Percentiles rank a stretch among this genome's conserved stretches.
phyloP scores from a whole-genome alignment of 1,284 basidiomycete genomes.

The Austroboletus novae-zelandiae region DNA sequence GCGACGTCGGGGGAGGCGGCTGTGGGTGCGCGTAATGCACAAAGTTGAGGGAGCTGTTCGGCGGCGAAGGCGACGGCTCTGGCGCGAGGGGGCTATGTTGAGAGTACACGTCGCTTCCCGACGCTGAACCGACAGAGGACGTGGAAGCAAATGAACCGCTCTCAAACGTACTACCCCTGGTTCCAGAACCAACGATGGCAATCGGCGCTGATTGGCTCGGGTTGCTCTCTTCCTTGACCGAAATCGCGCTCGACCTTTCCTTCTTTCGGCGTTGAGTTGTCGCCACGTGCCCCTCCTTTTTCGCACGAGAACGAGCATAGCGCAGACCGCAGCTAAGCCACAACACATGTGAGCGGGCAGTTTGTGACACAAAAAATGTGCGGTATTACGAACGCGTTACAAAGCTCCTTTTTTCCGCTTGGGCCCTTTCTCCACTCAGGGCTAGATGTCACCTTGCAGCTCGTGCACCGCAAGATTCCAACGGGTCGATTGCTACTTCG shows the following conservation, averaged over 20 bases:
- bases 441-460: slow-evolving; percentile 80
- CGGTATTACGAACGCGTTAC: slow-evolving; percentile 77
- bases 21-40: slow-evolving; percentile 46
- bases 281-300: slow-evolving; percentile 64
- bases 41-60: slow-evolving; percentile 49
- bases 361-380: slow-evolving; percentile 9
- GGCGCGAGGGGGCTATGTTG: slow-evolving; percentile 40
- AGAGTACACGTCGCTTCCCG: slow-evolving; percentile 55
- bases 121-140: slow-evolving; percentile 48
- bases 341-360: slow-evolving; percentile 26
- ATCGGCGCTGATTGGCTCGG: slow-evolving; percentile 39
- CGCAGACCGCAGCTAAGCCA: slow-evolving; percentile 69
- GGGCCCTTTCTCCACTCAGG: slow-evolving; percentile 95
- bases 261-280: slow-evolving; percentile 43
- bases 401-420: slow-evolving; percentile 87
- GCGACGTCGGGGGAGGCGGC: slow-evolving; percentile 12
- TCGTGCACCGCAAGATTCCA: slow-evolving; percentile 74
- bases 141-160: slow-evolving; percentile 48
- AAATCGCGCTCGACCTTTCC: slow-evolving; percentile 33
- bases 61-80: slow-evolving; percentile 60
- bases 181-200: slow-evolving; percentile 32
- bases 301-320: slow-evolving; percentile 77
- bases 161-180: slow-evolving; percentile 43
- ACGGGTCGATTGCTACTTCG: slow-evolving; percentile 60
- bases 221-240: slow-evolving; percentile 34